Evolutionary conservation across 1,284 basidiomycete genomes (phyloP), one percentile per base, ranked within the genome.

Genomic region (Cryptococcus sp.): DNA sequence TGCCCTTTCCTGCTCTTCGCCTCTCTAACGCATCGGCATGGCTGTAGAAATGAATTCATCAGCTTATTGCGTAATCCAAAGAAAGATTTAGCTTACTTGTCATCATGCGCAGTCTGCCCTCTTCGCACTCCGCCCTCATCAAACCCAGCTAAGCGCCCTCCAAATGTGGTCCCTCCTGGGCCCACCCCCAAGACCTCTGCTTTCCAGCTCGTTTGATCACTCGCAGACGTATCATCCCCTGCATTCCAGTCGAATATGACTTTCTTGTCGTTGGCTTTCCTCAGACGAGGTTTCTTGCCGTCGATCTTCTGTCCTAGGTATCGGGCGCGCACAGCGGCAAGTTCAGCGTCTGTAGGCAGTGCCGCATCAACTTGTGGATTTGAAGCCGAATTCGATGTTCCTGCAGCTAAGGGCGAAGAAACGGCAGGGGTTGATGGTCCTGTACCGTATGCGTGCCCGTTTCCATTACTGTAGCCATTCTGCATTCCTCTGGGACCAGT

Each of bases 171-270:
- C 1, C 89, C 89, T 17, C 89, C 88, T 66, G 22, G 85, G 83
- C 23, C 84, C 79, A 29, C 85, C 84, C 20, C 86, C 84, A 71
- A 88, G 85, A 50, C 84, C 83, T 68, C 59, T 11, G 54, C 54
- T 15, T 52, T 56, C 66, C 66, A 68, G 19, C 65, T 58, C 16
- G 63, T 61, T 40, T 64, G 63, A 25, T 67, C 63, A 10, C 23
- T 48, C 8, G 84, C 81, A 68, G 87, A 87, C 16, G 93, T 96
- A 75, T 97, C 93, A 70, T 97, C 93, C 72, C 88, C 88, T 50
- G 87, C 87, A 70, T 93, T 93, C 94, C 95, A 98, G 74, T 98
- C 95, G 72, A 99, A 99, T n/a, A 94, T 88, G 74, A 97, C 93
- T 78, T 95, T 95, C 76, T 93, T 89, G 74, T 94, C 92, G 68